Conservation (phyloP, 495 filamentous ascomycete genomes). For the Apodospora peruviana region DNA sequence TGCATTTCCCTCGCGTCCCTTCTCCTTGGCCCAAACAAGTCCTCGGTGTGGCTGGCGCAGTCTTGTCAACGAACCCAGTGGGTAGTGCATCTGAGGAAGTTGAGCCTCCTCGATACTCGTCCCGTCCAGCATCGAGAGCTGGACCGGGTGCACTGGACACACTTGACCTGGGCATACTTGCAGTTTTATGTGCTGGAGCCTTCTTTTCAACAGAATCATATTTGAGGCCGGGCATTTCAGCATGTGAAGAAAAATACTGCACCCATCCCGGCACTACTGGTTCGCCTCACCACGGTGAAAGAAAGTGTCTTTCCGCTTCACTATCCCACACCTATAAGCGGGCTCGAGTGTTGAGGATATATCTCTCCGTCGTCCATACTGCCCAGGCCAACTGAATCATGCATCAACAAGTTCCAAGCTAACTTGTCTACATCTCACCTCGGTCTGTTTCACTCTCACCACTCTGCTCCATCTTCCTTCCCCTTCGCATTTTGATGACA, state of each 20-base stretch:
- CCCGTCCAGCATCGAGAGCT: not conserved
- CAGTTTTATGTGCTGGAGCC: too few relatives aligned
- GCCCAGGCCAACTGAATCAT: not conserved
- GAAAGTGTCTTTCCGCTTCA: slow-evolving; percentile 3
- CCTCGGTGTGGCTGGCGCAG: not conserved
- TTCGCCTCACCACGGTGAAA: slow-evolving; percentile 1
- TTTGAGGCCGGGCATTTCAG: not conserved
- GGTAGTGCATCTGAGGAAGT: not conserved
- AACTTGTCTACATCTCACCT: too few relatives aligned
- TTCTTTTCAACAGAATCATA: too few relatives aligned
- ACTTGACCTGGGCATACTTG: too few relatives aligned
- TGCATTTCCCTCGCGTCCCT: not conserved
- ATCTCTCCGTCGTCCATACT: not conserved
- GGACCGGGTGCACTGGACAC: too few relatives aligned
- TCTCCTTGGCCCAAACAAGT: not conserved
- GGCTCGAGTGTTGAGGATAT: not conserved
- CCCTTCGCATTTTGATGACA: not conserved
- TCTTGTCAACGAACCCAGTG: not conserved
- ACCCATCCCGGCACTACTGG: not conserved
- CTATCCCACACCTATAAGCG: not conserved
- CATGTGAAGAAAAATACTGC: not conserved
- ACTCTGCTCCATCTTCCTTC: not conserved
- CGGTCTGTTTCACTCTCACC: not conserved
- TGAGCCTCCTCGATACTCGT: slow-evolving; percentile 3
- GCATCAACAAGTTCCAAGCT: not conserved